Evolutionary conservation across 768 basidiomycete species (phyloP), one percentile per base, ranked within the genome.

Genomic region (Melanogaster broomeanus): DNA sequence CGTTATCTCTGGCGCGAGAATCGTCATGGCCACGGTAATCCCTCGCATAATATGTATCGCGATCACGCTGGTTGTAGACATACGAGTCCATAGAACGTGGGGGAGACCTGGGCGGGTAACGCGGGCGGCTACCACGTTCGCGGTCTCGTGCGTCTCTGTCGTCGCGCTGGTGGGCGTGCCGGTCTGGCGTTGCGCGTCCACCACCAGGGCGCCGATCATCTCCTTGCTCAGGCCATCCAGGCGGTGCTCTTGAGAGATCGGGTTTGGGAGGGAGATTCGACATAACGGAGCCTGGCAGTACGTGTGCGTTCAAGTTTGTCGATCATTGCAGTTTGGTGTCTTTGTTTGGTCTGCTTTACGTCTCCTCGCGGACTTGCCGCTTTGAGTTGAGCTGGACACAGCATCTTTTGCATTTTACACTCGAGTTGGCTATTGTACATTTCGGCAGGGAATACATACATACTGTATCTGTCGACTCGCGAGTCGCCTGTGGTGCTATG

Each of bases 241-340:
- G 55, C 31, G 59, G 25, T n/a, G 60, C 37, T 38, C 58, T 66
- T 31, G 62, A 44, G 40, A 66, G 54, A 28, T 68, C 67, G 54
- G 67, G 67, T 64, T 66, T 68, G 51, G 62, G 54, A 6, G 67
- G 67, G 45, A 68, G 66, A 52, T 55, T 52, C 33, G 62, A 62
- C 67, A 68, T 68, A 16, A 12, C 34, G 30, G n/a, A 39, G 9
- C 11, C 22, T 3, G 24, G 8, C 24, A 33, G 33, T 22, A 7
- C 34, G 22, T 49, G 24, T 27, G 30, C 39, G 6, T 18, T 11
- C 4, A 8, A 21, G 11, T 40, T 41, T 56, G 48, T 25, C 11
- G 30, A 22, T 5, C 0, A 2, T 12, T 18, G 0, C 27, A n/a
- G n/a, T 18, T 4, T 22, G 18, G 27, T 48, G 19, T 19, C 27